Conservation (phyloP, 495 filamentous ascomycete genomes). For the Aspergillus ellipticus region DNA sequence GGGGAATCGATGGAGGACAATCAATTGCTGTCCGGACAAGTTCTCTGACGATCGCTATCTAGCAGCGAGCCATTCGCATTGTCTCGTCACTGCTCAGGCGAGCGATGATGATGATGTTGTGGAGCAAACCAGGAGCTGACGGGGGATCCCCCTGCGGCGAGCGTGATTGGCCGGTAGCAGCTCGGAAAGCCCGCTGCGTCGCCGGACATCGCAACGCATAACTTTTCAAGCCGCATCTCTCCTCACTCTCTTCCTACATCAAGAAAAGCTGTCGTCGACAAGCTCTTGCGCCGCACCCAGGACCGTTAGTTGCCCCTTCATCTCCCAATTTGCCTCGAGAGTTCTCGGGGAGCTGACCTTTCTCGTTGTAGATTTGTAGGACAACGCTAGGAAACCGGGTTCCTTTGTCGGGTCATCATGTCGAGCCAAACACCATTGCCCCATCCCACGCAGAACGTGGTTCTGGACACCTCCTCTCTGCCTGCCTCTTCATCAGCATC, state of each 20-base stretch:
- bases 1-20: neutral
- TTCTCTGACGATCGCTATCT: neutral
- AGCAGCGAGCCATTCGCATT: neutral
- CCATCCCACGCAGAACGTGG: slow-evolving; percentile 38
- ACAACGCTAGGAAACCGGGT: slow-evolving; percentile 14
- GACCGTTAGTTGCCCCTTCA: slow-evolving; percentile 14
- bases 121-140: slow-evolving; percentile 23
- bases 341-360: slow-evolving; percentile 5
- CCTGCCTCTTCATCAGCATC: slow-evolving; percentile 57
- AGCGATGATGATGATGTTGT: slow-evolving; percentile 8
- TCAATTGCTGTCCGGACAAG: neutral
- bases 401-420: slow-evolving; percentile 32
- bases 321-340: neutral
- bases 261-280: slow-evolving; percentile 22
- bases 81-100: neutral
- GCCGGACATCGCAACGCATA: slow-evolving; percentile 22
- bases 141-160: slow-evolving; percentile 13
- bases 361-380: slow-evolving; percentile 9
- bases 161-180: slow-evolving; percentile 37
- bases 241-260: slow-evolving; percentile 27
- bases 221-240: slow-evolving; percentile 33
- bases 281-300: slow-evolving; percentile 17
- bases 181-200: slow-evolving; percentile 26
- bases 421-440: slow-evolving; percentile 39
- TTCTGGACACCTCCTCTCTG: slow-evolving; percentile 48